phyloP scores from a whole-genome alignment of 1,284 basidiomycete species.

The Hymenochaete sp. region DNA sequence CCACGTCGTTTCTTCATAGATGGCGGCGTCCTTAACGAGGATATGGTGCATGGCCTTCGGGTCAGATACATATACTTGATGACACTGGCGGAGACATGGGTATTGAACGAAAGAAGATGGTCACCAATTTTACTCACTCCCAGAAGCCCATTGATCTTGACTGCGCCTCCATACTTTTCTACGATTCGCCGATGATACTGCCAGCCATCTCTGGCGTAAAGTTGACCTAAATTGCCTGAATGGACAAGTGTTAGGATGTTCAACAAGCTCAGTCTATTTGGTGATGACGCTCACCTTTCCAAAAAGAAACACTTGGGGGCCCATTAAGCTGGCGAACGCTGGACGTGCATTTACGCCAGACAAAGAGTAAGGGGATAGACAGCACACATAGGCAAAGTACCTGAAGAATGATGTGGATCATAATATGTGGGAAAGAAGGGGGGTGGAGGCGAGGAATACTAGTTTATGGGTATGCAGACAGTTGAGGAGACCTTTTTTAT shows the following conservation, averaged over 20 bases:
- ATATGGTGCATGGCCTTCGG: slow-evolving; percentile 17
- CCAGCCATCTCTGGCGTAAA: slow-evolving; percentile 17
- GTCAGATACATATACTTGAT: slow-evolving; percentile 18
- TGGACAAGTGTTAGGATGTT: not conserved
- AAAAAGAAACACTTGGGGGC: slow-evolving; percentile 13
- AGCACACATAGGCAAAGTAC: slow-evolving; percentile 6
- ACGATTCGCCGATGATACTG: slow-evolving; percentile 15
- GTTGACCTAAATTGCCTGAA: slow-evolving; percentile 16
- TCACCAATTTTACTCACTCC: slow-evolving; percentile 10
- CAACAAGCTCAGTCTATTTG: not conserved
- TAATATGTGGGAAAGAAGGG: not conserved
- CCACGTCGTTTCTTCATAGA: slow-evolving; percentile 17
- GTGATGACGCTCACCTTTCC: slow-evolving; percentile 8
- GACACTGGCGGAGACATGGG: slow-evolving; percentile 6
- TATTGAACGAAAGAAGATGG: not conserved
- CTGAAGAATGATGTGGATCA: slow-evolving; percentile 11
- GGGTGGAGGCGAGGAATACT: slow-evolving; percentile 1
- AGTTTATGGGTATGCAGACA: too few relatives aligned
- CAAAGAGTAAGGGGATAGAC: slow-evolving; percentile 8
- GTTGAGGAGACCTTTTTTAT: too few relatives aligned
- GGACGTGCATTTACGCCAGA: slow-evolving; percentile 14
- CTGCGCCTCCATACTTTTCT: slow-evolving; percentile 17
- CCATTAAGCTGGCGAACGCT: slow-evolving; percentile 14
- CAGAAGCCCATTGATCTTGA: slow-evolving; percentile 16
- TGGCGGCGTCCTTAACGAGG: slow-evolving; percentile 17